These are phyloP conservation scores for Trichoderma citrinoviride DNA, from an alignment of 2,329 filamentous ascomycete genomes.

Conservation along the genomic window DNA sequence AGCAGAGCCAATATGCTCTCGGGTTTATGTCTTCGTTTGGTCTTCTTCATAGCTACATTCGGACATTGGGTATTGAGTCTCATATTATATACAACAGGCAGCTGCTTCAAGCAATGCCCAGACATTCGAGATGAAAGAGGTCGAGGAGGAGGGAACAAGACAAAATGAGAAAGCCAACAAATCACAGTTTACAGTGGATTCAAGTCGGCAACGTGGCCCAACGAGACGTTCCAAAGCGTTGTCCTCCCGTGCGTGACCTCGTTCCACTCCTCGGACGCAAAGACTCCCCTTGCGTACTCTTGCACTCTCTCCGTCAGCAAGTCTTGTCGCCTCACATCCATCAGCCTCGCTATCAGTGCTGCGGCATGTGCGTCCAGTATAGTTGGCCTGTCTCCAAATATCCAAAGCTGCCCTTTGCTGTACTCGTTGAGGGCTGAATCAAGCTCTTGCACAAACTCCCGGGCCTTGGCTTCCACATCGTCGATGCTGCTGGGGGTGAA, in stretches of 20 bases:
- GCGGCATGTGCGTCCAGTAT: constrained; percentile 33
- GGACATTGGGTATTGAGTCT: not conserved
- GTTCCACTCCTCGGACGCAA: constrained; percentile 30
- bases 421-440: constrained; percentile 23
- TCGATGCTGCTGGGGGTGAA: constrained; percentile 30
- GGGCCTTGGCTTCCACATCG: constrained; percentile 27
- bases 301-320: constrained; percentile 27
- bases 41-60: not conserved
- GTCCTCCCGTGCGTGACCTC: constrained; percentile 29
- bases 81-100: not conserved
- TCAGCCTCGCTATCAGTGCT: constrained; percentile 27
- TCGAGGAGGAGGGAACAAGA: too few relatives aligned
- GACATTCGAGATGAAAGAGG: not conserved
- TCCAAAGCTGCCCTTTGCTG: constrained; percentile 26
- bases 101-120: not conserved
- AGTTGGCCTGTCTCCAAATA: constrained; percentile 32
- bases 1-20: not conserved
- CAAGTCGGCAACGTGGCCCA: constrained; percentile 27
- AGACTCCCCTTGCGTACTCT: constrained; percentile 26
- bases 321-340: constrained; percentile 29
- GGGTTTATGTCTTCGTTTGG: too few relatives aligned
- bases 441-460: constrained; percentile 28
- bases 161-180: too few relatives aligned
- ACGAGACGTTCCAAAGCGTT: constrained; percentile 28
- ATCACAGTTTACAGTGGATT: constrained; percentile 21